Evolutionary conservation across 805 yeast species (phyloP).

Genomic region (Ogataea wickerhamii): DNA sequence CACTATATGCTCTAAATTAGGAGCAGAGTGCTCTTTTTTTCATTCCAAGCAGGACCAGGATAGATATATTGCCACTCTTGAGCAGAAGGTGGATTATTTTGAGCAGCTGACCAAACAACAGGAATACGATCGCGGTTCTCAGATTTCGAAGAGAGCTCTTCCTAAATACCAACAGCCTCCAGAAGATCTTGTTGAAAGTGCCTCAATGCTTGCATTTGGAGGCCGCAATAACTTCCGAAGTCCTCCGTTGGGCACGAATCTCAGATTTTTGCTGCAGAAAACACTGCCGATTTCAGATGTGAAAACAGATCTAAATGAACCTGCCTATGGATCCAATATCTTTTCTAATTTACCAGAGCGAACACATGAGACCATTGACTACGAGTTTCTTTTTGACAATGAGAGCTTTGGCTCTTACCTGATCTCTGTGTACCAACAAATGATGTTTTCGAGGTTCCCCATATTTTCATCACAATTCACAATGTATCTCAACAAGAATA

Average conservation of each 20-base stretch:
- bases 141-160: background rate
- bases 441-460: constrained; percentile 21
- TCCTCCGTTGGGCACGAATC: constrained; percentile 7
- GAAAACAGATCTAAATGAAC: constrained; percentile 8
- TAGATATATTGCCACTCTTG: constrained; percentile 15
- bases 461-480: constrained; percentile 5
- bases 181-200: background rate
- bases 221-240: constrained; percentile 1
- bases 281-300: constrained; percentile 14
- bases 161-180: background rate
- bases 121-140: background rate
- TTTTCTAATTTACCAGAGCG: constrained; percentile 3
- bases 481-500: constrained; percentile 11
- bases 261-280: constrained; percentile 13
- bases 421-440: constrained; percentile 9
- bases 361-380: constrained; percentile 4
- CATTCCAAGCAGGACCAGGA: constrained; percentile 9
- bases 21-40: constrained; percentile 17
- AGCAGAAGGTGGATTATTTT: constrained; percentile 16
- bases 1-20: constrained; percentile 12
- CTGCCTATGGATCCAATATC: background rate
- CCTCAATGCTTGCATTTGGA: constrained; percentile 1
- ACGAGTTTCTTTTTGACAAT: constrained; percentile 9
- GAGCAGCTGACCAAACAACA: constrained; percentile 3
- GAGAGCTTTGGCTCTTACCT: constrained; percentile 11